Evolutionary conservation across 305 asterid genomes (phyloP).

Genomic region (Fraxinus sp.): DNA sequence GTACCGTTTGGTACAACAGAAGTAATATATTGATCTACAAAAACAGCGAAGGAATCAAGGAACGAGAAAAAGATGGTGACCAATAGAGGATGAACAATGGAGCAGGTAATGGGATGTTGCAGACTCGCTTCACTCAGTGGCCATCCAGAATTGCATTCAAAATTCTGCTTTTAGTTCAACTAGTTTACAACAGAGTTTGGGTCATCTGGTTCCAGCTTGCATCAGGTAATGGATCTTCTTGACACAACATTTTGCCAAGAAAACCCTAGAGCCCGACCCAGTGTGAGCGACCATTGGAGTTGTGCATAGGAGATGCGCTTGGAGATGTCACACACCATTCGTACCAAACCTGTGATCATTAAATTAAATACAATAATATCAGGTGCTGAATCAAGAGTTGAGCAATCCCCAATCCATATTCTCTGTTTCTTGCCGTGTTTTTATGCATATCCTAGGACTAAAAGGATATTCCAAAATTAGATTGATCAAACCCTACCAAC

Average conservation of each 20-base stretch:
- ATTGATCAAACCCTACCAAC: not conserved
- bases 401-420: not conserved
- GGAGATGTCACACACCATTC: constrained; percentile 94
- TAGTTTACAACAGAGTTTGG: constrained; percentile 25
- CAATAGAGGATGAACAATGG: not conserved
- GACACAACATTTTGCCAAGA: not conserved
- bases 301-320: constrained; percentile 73
- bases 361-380: not conserved
- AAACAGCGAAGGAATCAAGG: not conserved
- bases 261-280: constrained; percentile 85
- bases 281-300: constrained; percentile 89
- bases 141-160: not conserved
- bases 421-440: not conserved
- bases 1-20: not conserved
- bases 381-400: not conserved
- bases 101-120: not conserved
- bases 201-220: constrained; percentile 10
- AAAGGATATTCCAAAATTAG: not conserved
- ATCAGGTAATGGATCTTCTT: not conserved
- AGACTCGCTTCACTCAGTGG: not conserved
- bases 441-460: not conserved
- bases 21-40: not conserved
- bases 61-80: not conserved
- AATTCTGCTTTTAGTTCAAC: not conserved
- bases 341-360: constrained; percentile 78